These are phyloP conservation scores for Chlamydomonas incerta DNA, from an alignment of 139 green algal genomes.

Conservation along the genomic window DNA sequence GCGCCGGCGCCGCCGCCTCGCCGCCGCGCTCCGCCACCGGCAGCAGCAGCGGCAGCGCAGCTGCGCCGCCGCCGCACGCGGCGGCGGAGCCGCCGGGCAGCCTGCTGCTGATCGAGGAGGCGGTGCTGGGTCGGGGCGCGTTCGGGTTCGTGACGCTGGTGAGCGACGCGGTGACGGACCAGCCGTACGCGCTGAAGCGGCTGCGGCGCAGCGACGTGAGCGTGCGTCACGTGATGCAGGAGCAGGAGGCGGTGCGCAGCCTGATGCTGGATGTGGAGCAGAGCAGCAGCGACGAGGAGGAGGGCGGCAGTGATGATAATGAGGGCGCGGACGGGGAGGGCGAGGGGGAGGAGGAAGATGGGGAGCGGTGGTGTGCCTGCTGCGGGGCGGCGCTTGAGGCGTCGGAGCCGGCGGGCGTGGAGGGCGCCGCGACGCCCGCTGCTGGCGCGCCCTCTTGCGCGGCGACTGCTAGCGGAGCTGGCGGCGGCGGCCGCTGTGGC, in stretches of 20 bases:
- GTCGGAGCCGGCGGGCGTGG: no score
- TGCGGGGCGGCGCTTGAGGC: no score
- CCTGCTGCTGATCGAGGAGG: slow-evolving; percentile 30
- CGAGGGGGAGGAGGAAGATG: no score
- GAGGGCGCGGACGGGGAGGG: no score
- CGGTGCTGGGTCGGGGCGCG: slow-evolving; percentile 23
- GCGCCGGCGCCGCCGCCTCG: neutral
- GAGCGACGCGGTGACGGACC: neutral
- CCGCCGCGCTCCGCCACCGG: neutral
- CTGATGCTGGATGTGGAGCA: neutral
- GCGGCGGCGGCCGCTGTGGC: no score
- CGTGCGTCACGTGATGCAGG: slow-evolving; percentile 27
- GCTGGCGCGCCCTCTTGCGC: no score
- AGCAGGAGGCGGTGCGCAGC: slow-evolving; percentile 12
- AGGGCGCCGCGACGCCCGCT: no score
- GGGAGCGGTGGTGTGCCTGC: no score
- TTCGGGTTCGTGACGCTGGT: slow-evolving; percentile 34
- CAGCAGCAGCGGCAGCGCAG: neutral
- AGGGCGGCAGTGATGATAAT: no score
- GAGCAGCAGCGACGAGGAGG: no score
- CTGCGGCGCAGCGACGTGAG: neutral
- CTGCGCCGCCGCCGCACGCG: neutral
- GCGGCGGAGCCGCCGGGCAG: neutral
- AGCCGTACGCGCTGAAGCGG: slow-evolving; percentile 18
- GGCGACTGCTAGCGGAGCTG: no score